Base-by-base conservation (phyloP, 192 early-diverging fungal genomes). In the Coemansia sp. region DNA sequence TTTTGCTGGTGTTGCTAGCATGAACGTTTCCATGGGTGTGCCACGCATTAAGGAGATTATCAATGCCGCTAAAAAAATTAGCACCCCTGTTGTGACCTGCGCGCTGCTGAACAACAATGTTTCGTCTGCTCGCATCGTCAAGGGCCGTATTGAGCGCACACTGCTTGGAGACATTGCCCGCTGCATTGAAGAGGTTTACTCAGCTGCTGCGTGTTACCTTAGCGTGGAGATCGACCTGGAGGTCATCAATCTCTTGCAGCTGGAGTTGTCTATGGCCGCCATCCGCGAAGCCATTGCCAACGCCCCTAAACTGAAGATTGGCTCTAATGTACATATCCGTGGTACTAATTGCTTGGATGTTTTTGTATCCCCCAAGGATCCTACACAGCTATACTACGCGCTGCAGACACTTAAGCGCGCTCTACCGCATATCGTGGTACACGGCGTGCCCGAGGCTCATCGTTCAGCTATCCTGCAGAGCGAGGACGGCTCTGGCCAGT, bases 41-140 rank as follows among this genome's bases (percentile, higher is more conserved):
- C 97, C 97, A 14, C 95, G 97, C 72, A 96, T 99, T 85, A 98
- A 98, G 84, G 97, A 99, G 87, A 98, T 99, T 78, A 99, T 99
- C 85, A 99, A 98, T 71, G 97, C 95, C 6, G 87, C 94, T 50
- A 97, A 98, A 72, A 88, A 86, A n/a, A 97, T 99, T 57, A 86
- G 88, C 22, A 98, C 95, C 1, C 97, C 97, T 0, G 90, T 98
- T 67, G 95, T 98, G 56, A 85, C 79, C 5, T 90, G 91, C 32
- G 82, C 86, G 51, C 84, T 99, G 20, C 78, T 91, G 54, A 84
- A 88, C 64, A 85, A 63, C 30, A 85, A 84, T 71, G 87, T 90
- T 46, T 88, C 86, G 21, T 86, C 93, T 0, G 94, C 95, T 6
- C 89, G 96, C 33, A 95, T 97, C n/a, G 95, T 98, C 57, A 97